These are phyloP conservation scores for Pleurotus pulmonarius DNA, from an alignment of 768 basidiomycete species.

Conservation along the genomic window DNA sequence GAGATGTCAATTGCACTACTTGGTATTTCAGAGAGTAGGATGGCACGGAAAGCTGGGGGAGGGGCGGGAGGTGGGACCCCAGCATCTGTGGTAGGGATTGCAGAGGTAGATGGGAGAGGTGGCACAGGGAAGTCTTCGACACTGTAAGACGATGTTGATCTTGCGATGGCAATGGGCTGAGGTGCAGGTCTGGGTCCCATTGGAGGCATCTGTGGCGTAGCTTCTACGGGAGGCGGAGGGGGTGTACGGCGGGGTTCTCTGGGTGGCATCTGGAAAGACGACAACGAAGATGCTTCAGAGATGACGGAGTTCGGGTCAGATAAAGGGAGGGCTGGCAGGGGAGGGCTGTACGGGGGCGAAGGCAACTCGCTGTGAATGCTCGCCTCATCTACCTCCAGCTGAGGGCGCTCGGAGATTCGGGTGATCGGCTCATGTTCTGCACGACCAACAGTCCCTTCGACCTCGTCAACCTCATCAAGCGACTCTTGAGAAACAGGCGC, in stretches of 20 bases:
- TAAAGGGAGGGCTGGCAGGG: slow-evolving; percentile 51
- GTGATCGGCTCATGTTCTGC: slow-evolving; percentile 1
- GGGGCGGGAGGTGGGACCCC: slow-evolving; percentile 32
- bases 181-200: neutral
- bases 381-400: neutral
- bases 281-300: slow-evolving; percentile 16
- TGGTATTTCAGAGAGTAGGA: slow-evolving; percentile 61
- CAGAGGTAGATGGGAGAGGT: slow-evolving; percentile 38
- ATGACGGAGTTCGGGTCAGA: slow-evolving; percentile 6
- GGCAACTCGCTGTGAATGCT: slow-evolving; percentile 14
- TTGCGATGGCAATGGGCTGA: slow-evolving; percentile 33
- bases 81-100: neutral
- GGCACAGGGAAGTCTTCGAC: slow-evolving; percentile 43
- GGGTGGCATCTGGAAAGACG: slow-evolving; percentile 24
- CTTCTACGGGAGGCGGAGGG: slow-evolving; percentile 16
- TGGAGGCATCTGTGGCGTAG: neutral
- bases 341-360: slow-evolving; percentile 42
- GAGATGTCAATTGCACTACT: slow-evolving; percentile 46
- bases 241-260: slow-evolving; percentile 32
- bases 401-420: neutral
- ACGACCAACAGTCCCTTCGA: neutral
- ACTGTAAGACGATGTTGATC: slow-evolving; percentile 27
- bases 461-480: slow-evolving; percentile 1
- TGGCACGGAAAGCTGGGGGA: slow-evolving; percentile 51
- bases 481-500: neutral